These are phyloP conservation scores for Candida ovalis DNA, from an alignment of 805 yeast species.

Conservation along the genomic window DNA sequence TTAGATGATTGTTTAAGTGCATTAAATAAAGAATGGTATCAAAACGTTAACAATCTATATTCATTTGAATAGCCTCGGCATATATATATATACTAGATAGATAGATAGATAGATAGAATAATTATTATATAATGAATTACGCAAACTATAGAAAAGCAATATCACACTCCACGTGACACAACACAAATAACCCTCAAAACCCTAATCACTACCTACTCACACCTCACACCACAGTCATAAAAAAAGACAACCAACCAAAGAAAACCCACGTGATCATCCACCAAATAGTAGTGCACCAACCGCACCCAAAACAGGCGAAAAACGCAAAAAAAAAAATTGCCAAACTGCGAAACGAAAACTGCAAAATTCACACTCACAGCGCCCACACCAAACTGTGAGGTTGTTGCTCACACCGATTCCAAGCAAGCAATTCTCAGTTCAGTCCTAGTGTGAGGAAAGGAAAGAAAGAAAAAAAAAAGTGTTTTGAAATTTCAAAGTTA, in stretches of 20 bases:
- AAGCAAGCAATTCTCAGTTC: too few species aligned
- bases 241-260: not conserved
- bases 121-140: not conserved
- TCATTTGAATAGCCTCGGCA: constrained; percentile 29
- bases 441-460: too few species aligned
- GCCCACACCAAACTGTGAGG: too few species aligned
- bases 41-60: constrained; percentile 28
- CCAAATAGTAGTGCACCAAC: not conserved
- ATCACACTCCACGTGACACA: not conserved
- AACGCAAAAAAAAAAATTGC: not conserved
- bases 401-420: too few species aligned
- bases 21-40: constrained; percentile 23
- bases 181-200: not conserved
- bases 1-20: constrained; percentile 10
- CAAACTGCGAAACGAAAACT: not conserved
- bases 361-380: not conserved
- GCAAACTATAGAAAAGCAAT: not conserved
- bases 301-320: too few species aligned
- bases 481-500: not conserved
- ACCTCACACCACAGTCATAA: not conserved
- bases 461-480: not conserved
- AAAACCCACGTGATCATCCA: not conserved
- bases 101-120: not conserved
- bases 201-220: not conserved
- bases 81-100: not conserved